Percentiles rank a stretch among this genome's conserved stretches.
These are phyloP conservation scores for Triticum aestivum DNA, from an alignment of 176 grass and related monocot genomes.

Conservation along the genomic window DNA sequence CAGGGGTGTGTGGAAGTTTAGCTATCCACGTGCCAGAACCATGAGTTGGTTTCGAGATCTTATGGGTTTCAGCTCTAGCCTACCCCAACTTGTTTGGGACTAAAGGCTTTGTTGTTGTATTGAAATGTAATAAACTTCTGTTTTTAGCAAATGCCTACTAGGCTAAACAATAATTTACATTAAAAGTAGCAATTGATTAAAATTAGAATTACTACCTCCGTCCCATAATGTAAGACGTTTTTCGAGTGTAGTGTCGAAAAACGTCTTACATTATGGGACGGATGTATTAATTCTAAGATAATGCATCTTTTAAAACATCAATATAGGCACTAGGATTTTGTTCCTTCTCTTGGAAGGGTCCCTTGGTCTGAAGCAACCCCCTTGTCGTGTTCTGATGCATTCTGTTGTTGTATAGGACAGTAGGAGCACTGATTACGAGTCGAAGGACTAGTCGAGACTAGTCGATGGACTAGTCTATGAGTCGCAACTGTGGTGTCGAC, in stretches of 20 bases:
- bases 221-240: no score
- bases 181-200: conserved; percentile 1
- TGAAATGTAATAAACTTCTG: background rate
- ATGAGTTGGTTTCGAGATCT: no score
- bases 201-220: background rate
- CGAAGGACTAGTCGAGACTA: no score
- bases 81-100: no score
- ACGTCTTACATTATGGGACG: no score
- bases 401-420: background rate
- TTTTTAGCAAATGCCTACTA: background rate
- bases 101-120: background rate
- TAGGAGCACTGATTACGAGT: no score
- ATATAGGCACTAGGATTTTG: background rate
- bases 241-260: no score
- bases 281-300: background rate
- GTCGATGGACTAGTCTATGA: no score
- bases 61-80: no score
- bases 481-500: no score
- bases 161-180: background rate
- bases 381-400: background rate
- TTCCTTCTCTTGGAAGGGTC: conserved; percentile 1
- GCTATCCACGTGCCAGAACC: no score
- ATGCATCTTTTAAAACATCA: background rate
- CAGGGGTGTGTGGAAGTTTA: background rate
- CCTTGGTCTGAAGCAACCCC: background rate